Base-by-base conservation (phyloP, 2,329 filamentous ascomycete species). In the Fusarium haematococcum region DNA sequence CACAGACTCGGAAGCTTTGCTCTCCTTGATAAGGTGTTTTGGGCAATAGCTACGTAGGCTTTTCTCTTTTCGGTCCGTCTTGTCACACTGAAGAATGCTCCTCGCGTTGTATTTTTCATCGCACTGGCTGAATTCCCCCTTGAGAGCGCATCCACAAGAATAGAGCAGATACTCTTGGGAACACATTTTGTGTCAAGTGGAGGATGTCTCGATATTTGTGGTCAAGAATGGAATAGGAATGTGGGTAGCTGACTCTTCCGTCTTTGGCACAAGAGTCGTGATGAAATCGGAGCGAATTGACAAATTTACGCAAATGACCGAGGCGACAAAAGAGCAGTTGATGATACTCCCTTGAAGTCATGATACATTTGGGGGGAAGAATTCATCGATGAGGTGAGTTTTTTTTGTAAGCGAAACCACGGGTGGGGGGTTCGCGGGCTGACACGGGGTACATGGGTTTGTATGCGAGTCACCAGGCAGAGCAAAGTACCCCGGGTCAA, bases 401-500 rank as follows among this genome's bases (percentile, higher is more conserved):
- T 35, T 43, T 63, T 63, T 54, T 54, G 60, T 54, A 54, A 54
- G 45, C 45, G 33, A 37, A 41, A 48, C 43, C 20, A 27, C 16
- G 43, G 23, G 43, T 48, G 43, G 43, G 66, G 66, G 67, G 69
- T 54, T 66, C 52, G 37, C 30, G 11, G 9, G 54, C 20, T 18
- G 23, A 52, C 23, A 52, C 25, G 30, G 16, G 67, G 61, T 74
- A 72, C 69, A 43, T 63, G 16, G 7, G 6, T 1, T 33, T 65
- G 25, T 43, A 54, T 65, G 23, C 27, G 7, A 20, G 32, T 5
- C 3, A 18, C 11, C 45, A 35, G 2, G 39, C n/a, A 63, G 62
- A 32, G 27, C 6, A 41, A 75, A 64, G 69, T 76, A 73, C 60
- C 60, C 23, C 20, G 25, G 45, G 43, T 62, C 30, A 25, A 30